Conservation (phyloP, 164 flowering plant genomes). For the Amborella trichopoda region DNA sequence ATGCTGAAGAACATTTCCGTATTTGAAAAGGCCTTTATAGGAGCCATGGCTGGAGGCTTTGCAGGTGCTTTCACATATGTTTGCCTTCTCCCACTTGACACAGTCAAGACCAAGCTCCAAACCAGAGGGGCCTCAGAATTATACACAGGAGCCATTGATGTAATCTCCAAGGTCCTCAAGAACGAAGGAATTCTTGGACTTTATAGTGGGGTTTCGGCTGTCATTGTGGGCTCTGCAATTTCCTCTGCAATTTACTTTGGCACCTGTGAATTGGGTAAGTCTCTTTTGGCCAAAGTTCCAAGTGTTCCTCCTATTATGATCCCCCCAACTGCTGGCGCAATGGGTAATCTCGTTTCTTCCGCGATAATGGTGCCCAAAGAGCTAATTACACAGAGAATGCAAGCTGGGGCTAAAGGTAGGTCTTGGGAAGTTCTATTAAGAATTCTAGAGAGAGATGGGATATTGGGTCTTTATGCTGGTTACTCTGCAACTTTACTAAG, state of each 20-base stretch:
- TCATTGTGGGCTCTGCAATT: constrained; percentile 67
- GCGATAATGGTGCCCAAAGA: constrained; percentile 98
- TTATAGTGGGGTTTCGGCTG: constrained; percentile 90
- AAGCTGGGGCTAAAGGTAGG: constrained; percentile 78
- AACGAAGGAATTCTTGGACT: constrained; percentile 66
- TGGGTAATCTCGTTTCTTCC: constrained; percentile 92
- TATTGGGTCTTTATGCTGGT: constrained; percentile 86
- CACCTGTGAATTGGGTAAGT: constrained; percentile 94
- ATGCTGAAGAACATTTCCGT: constrained; percentile 37
- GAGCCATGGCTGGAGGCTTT: constrained; percentile 73
- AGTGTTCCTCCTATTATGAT: constrained; percentile 51
- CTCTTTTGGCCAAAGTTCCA: constrained; percentile 45
- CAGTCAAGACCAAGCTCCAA: constrained; percentile 90
- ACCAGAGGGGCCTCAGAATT: constrained; percentile 63
- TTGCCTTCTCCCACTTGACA: constrained; percentile 79
- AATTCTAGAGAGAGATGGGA: constrained; percentile 73
- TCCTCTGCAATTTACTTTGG: constrained; percentile 95
- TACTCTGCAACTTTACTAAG: constrained; percentile 90
- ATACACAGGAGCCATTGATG: constrained; percentile 60
- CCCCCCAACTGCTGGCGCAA: constrained; percentile 95
- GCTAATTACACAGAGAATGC: constrained; percentile 87
- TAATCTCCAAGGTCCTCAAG: constrained; percentile 64
- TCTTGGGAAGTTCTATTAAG: constrained; percentile 77
- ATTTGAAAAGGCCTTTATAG: constrained; percentile 63
- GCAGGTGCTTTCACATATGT: constrained; percentile 94